phyloP scores from a whole-genome alignment of 1,139 yeast genomes.

The Taphrina pruni region DNA sequence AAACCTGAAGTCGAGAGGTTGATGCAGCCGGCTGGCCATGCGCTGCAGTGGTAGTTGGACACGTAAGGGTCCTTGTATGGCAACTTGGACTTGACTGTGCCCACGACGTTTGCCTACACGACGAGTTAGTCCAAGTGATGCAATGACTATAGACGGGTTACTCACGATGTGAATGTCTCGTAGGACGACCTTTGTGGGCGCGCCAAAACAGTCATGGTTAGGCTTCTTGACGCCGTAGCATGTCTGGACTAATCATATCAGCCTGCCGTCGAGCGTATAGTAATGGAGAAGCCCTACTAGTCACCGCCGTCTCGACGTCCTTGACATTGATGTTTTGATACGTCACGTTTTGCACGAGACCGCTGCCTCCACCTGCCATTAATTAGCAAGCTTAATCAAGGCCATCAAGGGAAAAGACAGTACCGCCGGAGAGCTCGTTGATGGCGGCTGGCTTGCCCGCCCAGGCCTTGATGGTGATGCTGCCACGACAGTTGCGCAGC shows the following conservation, averaged over 20 bases:
- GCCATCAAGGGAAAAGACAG: too few relatives aligned
- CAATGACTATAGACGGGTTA: neutral
- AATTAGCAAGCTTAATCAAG: too few relatives aligned
- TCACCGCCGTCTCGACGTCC: slow-evolving; percentile 8
- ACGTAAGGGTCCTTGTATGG: slow-evolving; percentile 5
- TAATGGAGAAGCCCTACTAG: neutral
- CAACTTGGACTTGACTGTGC: slow-evolving; percentile 7
- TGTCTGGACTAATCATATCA: neutral
- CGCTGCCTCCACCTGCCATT: neutral
- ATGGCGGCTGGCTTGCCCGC: slow-evolving; percentile 10
- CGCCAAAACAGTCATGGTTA: slow-evolving; percentile 11
- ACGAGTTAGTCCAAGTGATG: neutral
- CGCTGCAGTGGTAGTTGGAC: slow-evolving; percentile 11
- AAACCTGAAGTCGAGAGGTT: neutral
- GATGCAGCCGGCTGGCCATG: neutral
- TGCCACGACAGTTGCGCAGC: slow-evolving; percentile 2
- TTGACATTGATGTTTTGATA: slow-evolving; percentile 9
- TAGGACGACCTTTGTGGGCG: slow-evolving; percentile 12
- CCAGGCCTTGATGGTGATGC: slow-evolving; percentile 12
- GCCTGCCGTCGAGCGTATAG: neutral
- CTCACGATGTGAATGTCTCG: neutral
- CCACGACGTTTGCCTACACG: neutral
- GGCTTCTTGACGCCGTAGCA: slow-evolving; percentile 12
- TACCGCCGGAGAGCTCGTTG: slow-evolving; percentile 15
- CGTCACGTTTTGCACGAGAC: neutral